Evolutionary conservation across 352 stramenopile species (phyloP).

Genomic region (Peronosclerospora sorghi): DNA sequence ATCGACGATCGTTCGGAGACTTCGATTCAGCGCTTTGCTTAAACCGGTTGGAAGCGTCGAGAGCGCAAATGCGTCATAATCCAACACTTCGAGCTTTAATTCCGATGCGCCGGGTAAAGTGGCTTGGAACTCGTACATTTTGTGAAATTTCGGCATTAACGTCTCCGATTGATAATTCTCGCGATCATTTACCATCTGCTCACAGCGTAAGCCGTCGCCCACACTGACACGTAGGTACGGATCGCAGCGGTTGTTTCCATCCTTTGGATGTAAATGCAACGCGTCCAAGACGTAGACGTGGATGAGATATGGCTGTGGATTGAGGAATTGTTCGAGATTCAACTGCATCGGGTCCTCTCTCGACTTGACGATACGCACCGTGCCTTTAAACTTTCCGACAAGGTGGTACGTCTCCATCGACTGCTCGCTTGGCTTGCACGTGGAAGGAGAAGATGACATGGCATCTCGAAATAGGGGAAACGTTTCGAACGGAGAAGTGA

Average conservation of each 20-base stretch:
- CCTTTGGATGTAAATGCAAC: constrained; percentile 67
- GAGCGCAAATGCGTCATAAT: constrained; percentile 70
- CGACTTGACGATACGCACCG: constrained; percentile 72
- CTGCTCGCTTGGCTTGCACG: constrained; percentile 19
- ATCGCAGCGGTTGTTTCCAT: constrained; percentile 75
- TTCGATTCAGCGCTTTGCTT: constrained; percentile 36
- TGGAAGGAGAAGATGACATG: constrained; percentile 28
- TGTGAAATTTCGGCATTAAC: constrained; percentile 82
- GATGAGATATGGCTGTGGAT: constrained; percentile 69
- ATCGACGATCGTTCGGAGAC: constrained; percentile 33
- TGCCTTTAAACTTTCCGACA: constrained; percentile 84
- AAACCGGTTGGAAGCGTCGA: constrained; percentile 36
- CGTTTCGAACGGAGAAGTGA: constrained; percentile 74
- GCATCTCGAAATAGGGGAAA: constrained; percentile 58
- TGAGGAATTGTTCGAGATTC: constrained; percentile 60
- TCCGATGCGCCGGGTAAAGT: constrained; percentile 72
- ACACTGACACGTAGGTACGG: constrained; percentile 78
- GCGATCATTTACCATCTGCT: constrained; percentile 70
- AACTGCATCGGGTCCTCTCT: constrained; percentile 62
- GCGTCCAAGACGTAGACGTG: constrained; percentile 83
- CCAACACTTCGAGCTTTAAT: constrained; percentile 51
- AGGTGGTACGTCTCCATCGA: constrained; percentile 27
- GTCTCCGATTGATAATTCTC: constrained; percentile 69
- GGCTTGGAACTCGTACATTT: constrained; percentile 85
- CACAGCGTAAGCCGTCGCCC: constrained; percentile 53